phyloP scores from a whole-genome alignment of 2,329 filamentous ascomycete species.

The Pestalotiopsis sp. region DNA sequence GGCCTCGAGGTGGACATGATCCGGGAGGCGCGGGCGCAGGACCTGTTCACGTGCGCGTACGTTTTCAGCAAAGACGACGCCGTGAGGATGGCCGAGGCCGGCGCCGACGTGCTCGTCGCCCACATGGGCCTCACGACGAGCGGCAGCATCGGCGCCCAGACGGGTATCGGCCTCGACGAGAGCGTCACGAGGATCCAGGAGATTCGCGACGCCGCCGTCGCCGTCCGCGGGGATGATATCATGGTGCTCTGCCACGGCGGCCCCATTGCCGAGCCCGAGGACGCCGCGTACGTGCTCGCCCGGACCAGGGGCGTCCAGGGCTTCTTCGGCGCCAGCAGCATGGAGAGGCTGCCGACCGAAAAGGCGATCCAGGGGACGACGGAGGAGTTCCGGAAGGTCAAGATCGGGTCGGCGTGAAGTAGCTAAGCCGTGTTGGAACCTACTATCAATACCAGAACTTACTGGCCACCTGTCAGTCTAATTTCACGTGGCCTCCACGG shows the following conservation, averaged over 20 bases:
- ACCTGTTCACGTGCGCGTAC: slow-evolving; percentile 70
- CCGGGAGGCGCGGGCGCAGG: slow-evolving; percentile 58
- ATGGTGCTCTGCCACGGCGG: slow-evolving; percentile 74
- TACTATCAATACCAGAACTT: no score
- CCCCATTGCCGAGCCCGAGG: slow-evolving; percentile 65
- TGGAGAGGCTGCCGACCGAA: slow-evolving; percentile 69
- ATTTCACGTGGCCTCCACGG: no score
- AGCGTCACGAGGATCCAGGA: slow-evolving; percentile 63
- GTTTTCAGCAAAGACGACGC: slow-evolving; percentile 68
- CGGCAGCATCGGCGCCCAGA: slow-evolving; percentile 66
- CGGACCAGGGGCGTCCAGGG: slow-evolving; percentile 68
- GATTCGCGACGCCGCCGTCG: slow-evolving; percentile 63
- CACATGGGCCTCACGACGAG: slow-evolving; percentile 71
- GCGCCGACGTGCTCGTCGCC: slow-evolving; percentile 69
- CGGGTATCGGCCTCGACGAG: slow-evolving; percentile 65
- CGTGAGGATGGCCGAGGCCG: slow-evolving; percentile 63
- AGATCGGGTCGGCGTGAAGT: background rate
- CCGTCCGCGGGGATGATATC: slow-evolving; percentile 55
- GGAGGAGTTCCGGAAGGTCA: slow-evolving; percentile 51
- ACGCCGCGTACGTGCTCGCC: slow-evolving; percentile 65
- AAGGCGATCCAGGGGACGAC: slow-evolving; percentile 55
- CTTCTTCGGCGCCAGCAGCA: slow-evolving; percentile 72
- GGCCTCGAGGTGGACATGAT: slow-evolving; percentile 70
- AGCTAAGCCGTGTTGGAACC: no score
- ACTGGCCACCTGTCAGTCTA: no score